Evolutionary conservation across 495 filamentous ascomycete genomes (phyloP), one percentile per base, ranked within the genome.

Genomic region (Hapsidospora chrysogenum): DNA sequence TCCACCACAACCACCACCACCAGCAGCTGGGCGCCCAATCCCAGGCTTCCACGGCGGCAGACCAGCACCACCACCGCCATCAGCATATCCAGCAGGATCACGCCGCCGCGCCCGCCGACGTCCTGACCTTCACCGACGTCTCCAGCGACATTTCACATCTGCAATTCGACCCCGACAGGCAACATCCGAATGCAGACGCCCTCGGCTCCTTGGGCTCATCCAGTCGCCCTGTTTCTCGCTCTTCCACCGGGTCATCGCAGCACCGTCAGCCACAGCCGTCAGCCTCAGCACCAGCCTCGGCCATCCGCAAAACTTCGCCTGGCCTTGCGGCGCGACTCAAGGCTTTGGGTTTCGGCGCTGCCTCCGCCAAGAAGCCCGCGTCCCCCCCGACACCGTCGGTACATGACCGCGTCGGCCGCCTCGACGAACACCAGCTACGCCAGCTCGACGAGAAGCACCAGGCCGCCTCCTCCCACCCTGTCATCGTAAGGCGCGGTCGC

Each of bases 281-380:
- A 26, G 23, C 23, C 23, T 26, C 6, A 6, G 23, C 6, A 6
- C 23, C 6, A 26, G 6, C 23, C 23, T 26, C 23, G 23, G 47
- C 39, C 51, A 56, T 38, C 50, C 58, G 72, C 39, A 72, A 72
- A 47, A 69, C 70, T 2, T 82, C 78, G 18, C 78, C 80, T 28
- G 79, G 78, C 16, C 63, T 86, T 15, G 77, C 80, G 41, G 80
- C 78, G 33, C 76, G 80, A 53, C 70, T 86, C 37, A 82, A 79
- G 48, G 64, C 76, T 26, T 57, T 86, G 29, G 75, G 80, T 47
- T 60, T 77, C 52, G 60, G 66, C 38, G 48, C 63, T 11, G 30
- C 30, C 20, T 6, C 23, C 11, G 23, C 48, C 4, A 51, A 53
- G 32, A 58, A 60, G 54, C 38, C 59, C 47, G 37, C 54, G 51